These are phyloP conservation scores for Detonula confervacea DNA, from an alignment of 352 stramenopile species.

Conservation along the genomic window DNA sequence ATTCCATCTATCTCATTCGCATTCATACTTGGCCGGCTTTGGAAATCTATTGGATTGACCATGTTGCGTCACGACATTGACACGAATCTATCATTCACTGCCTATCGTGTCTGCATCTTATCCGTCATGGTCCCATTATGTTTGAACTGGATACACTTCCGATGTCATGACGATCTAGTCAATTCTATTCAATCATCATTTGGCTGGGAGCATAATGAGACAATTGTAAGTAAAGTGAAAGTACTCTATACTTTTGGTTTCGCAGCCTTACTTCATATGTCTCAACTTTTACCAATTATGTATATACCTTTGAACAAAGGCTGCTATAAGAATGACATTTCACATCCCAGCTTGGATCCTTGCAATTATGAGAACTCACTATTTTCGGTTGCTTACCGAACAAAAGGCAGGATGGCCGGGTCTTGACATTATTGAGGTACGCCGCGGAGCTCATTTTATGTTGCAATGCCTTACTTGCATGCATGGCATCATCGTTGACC, in stretches of 20 bases:
- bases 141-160: slow-evolving; percentile 8
- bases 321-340: background rate
- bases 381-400: slow-evolving; percentile 1
- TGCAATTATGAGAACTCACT: background rate
- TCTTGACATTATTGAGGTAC: slow-evolving; percentile 8
- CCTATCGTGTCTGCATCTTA: slow-evolving; percentile 15
- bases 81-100: background rate
- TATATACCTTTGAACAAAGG: no score
- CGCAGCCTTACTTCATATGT: no score
- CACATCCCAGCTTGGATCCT: slow-evolving; percentile 1
- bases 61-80: background rate
- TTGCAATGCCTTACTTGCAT: no score
- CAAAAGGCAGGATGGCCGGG: background rate
- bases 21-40: slow-evolving; percentile 1
- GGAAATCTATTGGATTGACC: slow-evolving; percentile 4
- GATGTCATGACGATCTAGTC: slow-evolving; percentile 7
- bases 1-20: background rate
- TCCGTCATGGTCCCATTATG: background rate
- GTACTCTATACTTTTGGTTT: no score
- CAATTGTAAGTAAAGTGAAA: no score
- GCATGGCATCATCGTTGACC: no score
- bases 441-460: no score
- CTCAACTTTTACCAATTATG: no score
- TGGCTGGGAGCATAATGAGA: background rate
- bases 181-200: slow-evolving; percentile 5